A percentile compares a stretch with the other conserved stretches of the same genome.
These are phyloP conservation scores for Saccharomycopsis amapae DNA, from an alignment of 805 yeast species.

Conservation along the genomic window DNA sequence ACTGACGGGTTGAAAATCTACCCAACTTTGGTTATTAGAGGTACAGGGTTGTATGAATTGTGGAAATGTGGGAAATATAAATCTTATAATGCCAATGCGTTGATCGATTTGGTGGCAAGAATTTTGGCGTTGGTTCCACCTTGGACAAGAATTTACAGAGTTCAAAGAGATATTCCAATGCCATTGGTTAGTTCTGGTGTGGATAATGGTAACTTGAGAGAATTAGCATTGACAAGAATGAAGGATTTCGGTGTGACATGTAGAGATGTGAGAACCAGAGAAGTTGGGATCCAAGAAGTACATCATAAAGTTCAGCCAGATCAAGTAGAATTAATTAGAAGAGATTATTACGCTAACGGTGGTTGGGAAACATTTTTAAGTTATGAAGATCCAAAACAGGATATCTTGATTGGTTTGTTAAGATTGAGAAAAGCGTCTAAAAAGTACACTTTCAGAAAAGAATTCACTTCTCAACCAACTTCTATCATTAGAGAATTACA, in stretches of 20 bases:
- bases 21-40: slow-evolving; percentile 94
- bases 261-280: slow-evolving; percentile 94
- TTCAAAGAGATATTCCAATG: slow-evolving; percentile 98
- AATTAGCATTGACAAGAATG: slow-evolving; percentile 94
- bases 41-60: slow-evolving; percentile 92
- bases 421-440: slow-evolving; percentile 84
- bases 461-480: slow-evolving; percentile 74
- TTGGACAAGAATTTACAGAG: slow-evolving; percentile 98
- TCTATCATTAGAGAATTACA: slow-evolving; percentile 95
- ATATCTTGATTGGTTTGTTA: slow-evolving; percentile 84
- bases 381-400: slow-evolving; percentile 96
- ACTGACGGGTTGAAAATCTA: slow-evolving; percentile 95
- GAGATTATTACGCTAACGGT: slow-evolving; percentile 96
- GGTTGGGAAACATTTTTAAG: slow-evolving; percentile 98
- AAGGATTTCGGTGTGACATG: slow-evolving; percentile 95
- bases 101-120: slow-evolving; percentile 91
- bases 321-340: slow-evolving; percentile 88
- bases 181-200: slow-evolving; percentile 97
- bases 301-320: slow-evolving; percentile 96
- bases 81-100: slow-evolving; percentile 89
- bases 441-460: slow-evolving; percentile 85
- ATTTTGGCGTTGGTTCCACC: slow-evolving; percentile 96
- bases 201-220: slow-evolving; percentile 94
- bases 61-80: slow-evolving; percentile 96
- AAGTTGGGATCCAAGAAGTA: slow-evolving; percentile 97